Evolutionary conservation across 768 basidiomycete genomes (phyloP).

Genomic region (Tubosaeta brunneosetosa): DNA sequence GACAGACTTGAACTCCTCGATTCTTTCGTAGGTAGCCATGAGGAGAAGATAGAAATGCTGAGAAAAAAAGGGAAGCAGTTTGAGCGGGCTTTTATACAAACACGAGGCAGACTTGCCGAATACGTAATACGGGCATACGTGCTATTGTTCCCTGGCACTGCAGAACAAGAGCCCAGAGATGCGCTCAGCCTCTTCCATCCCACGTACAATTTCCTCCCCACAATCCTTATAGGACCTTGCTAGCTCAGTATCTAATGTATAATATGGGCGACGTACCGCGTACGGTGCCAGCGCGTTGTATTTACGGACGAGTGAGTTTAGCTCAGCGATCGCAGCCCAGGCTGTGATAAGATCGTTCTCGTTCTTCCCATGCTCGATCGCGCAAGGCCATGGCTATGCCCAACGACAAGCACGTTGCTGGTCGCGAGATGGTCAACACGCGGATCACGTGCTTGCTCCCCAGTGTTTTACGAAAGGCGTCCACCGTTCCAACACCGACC

Average conservation of each 20-base stretch:
- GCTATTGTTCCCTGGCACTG: neutral
- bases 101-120: slow-evolving; percentile 3
- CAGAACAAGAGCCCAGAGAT: neutral
- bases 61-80: slow-evolving; percentile 21
- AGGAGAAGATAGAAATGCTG: slow-evolving; percentile 23
- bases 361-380: slow-evolving; percentile 45
- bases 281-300: no score
- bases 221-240: slow-evolving; percentile 43
- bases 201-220: neutral
- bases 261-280: slow-evolving; percentile 62
- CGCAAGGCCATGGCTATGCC: slow-evolving; percentile 42
- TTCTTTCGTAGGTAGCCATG: slow-evolving; percentile 37
- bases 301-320: no score
- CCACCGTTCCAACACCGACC: slow-evolving; percentile 34
- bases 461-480: slow-evolving; percentile 34
- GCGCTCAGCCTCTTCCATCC: neutral
- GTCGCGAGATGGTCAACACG: slow-evolving; percentile 33
- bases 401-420: slow-evolving; percentile 37
- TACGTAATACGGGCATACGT: neutral
- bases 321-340: slow-evolving; percentile 57
- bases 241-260: slow-evolving; percentile 55
- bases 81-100: slow-evolving; percentile 45
- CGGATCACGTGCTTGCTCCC: slow-evolving; percentile 69
- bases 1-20: slow-evolving; percentile 27
- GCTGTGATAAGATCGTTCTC: slow-evolving; percentile 69